Base-by-base conservation (phyloP, 208 protist species). In the Leishmania major region DNA sequence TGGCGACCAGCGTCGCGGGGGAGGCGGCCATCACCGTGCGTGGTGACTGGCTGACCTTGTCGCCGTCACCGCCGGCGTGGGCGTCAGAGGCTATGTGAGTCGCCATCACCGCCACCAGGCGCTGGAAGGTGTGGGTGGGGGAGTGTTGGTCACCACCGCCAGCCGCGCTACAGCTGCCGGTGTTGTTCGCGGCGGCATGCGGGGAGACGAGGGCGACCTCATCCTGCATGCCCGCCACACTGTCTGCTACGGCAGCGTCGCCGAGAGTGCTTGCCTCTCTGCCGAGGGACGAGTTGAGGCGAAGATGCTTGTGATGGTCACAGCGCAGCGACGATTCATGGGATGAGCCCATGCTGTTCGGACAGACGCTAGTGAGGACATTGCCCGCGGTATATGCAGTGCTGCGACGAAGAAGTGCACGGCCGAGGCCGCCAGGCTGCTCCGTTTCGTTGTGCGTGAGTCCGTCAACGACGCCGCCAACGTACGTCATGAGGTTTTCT, bases 401-500 rank as follows among this genome's bases (percentile, higher is more conserved):
- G 11, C 17, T 60, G n/a, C 45, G 83, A 57, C 53, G 77, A 11
- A 92, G 82, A 43, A 96, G 86, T 5, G 71, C 73, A 37, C 84
- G 78, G 43, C 93, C 93, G 55, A 97, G 84, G 22, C 87, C 92
- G 35, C 92, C 93, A 8, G 93, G 93, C 75, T 85, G 81, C 51
- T 85, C 85, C n/a, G 73, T 81, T 76, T 95, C 91, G 80, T 87
- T 88, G 84, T 95, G 92, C 47, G 64, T 78, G 60, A 79, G 66
- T 4, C 82, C 85, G n/a, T 82, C 79, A 25, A 91, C 89, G 82
- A 83, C 87, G 40, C 92, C 91, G 60, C 86, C 90, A 15, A 95
- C 89, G 84, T 95, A 97, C 8, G 91, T 93, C 96, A 98, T 98
- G 11, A 92, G 62, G 71, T 98, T 98, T 75, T 98, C 90, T 37